phyloP scores from a whole-genome alignment of 768 basidiomycete genomes.

The Russula dissimulans region DNA sequence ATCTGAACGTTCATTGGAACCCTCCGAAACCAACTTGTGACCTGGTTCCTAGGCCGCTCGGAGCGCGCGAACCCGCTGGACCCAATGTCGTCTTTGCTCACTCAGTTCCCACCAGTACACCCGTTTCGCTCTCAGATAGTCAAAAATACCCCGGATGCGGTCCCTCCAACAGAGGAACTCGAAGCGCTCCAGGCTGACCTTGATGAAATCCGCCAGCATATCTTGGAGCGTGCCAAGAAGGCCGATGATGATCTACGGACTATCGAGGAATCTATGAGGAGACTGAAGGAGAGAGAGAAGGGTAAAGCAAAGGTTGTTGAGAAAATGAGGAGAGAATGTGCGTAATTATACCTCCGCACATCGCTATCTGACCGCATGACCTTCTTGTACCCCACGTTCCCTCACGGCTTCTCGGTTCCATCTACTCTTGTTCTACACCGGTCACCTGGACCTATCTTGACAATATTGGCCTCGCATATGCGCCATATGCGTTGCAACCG shows the following conservation, averaged over 20 bases:
- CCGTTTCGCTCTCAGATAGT: conserved; percentile 50
- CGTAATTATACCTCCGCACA: conserved; percentile 29
- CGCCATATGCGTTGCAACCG: neutral
- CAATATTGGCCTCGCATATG: neutral
- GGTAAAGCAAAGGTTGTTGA: conserved; percentile 65
- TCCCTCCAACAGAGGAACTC: conserved; percentile 69
- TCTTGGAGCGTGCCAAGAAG: conserved; percentile 59
- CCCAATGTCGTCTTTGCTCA: conserved; percentile 54
- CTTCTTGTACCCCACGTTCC: conserved; percentile 11
- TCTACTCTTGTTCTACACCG: neutral
- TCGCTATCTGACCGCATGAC: conserved; percentile 13
- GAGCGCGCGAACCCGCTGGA: conserved; percentile 5
- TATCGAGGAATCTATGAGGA: conserved; percentile 68
- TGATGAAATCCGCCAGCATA: conserved; percentile 39
- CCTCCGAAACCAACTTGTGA: neutral
- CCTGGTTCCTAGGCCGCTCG: conserved; percentile 7
- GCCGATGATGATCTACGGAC: conserved; percentile 65
- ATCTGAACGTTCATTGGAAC: neutral
- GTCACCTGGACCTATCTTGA: neutral
- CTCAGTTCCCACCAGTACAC: conserved; percentile 39
- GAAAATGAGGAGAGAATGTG: conserved; percentile 67
- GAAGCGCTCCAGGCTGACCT: conserved; percentile 58
- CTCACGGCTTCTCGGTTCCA: conserved; percentile 7
- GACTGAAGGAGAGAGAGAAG: conserved; percentile 66
- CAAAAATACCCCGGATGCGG: conserved; percentile 50